Base-by-base conservation (phyloP, 352 stramenopile species). In the Globisporangium acanthophoron region DNA sequence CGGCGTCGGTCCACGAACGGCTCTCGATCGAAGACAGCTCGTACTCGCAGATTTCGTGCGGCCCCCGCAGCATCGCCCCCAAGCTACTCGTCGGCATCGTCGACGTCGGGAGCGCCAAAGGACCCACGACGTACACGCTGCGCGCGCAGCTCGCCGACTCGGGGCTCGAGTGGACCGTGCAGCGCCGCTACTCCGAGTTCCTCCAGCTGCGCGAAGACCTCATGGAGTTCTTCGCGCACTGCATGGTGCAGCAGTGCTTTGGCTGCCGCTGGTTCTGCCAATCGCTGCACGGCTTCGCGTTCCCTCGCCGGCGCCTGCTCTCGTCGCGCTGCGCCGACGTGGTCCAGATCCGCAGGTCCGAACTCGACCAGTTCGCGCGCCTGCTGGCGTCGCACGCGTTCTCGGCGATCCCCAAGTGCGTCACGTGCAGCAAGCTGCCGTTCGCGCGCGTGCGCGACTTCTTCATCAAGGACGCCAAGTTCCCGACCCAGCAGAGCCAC, bases 151-250 rank as follows among this genome's bases (percentile, higher is more conserved):
- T 89, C 2, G 50, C 62, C 37, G 59, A 74, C 15, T 75, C 76
- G 7, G 54, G 71, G 2, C 49, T 79, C 1, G 64, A 84, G 63
- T 92, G 81, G 84, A 73, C 61, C 29, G 74, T 92, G 20, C 68
- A 80, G 56, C 80, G 77, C 0, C 75, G 82, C 15, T 94, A 82
- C 61, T 88, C 81, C 0, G 81, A 94, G 33, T 94, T 93, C 60
- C 67, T 76, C 16, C 54, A 75, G 24, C 50, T 94, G 18, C 65
- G 73, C 20, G 67, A 85, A 39, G 66, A 72, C 20, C 63, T 94
- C 27, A 54, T 75, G n/a, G 44, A 58, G n/a, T 83, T 81, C 56
- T 88, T 88, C 43, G 31, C 63, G n/a, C 47, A 58, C 0, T 47
- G 51, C 18, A 71, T 67, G 24, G 65, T 76, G 27, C 70, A 69